Evolutionary conservation across 768 basidiomycete species (phyloP), one percentile per base, ranked within the genome.

Genomic region (Lactarius akahatsu): DNA sequence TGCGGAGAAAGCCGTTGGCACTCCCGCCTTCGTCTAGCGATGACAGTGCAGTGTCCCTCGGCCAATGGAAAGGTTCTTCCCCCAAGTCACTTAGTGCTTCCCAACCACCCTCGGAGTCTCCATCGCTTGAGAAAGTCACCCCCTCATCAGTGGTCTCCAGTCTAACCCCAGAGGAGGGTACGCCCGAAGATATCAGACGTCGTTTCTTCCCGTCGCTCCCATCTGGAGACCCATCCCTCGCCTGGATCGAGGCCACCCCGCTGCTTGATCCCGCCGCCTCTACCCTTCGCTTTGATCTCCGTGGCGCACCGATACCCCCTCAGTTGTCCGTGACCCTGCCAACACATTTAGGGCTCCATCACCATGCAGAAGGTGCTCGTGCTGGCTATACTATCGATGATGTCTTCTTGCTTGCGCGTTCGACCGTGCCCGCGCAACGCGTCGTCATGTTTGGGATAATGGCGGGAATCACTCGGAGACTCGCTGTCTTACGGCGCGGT

Each of bases 351-450:
- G 95, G 95, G 4, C 80, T 96, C 3, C 94, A 98, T 76, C 95
- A 97, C 73, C 95, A 96, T 73, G 89, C 94, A 0, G 87, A 92
- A 63, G 80, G 81, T 6, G 84, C 88, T 1, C 85, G 82, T 64
- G 95, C 95, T 0, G 95, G 94, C 0, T 97, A 97, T 76, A 95
- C 92, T 0, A 78, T 96, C 1, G 88, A 92, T 54, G 95, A 96
- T 66, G 80, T 96, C 4, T 88, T 96, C 55, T 77, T 91, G 47
- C 81, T 96, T 10, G 85, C 87, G 4, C 80, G 92, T 45, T 94
- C 92, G 0, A 93, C 88, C 2, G 89, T 95, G 0, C 86, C 88
- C 15, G 88, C 90, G 6, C 95, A 98, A 73, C 82, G 94, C 40
- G 86, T 89, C 5, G 85, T 85, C 0, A 95, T 96, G 89, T 78